phyloP scores from a whole-genome alignment of 2,329 filamentous ascomycete genomes.

The Trichophyton rubrum region DNA sequence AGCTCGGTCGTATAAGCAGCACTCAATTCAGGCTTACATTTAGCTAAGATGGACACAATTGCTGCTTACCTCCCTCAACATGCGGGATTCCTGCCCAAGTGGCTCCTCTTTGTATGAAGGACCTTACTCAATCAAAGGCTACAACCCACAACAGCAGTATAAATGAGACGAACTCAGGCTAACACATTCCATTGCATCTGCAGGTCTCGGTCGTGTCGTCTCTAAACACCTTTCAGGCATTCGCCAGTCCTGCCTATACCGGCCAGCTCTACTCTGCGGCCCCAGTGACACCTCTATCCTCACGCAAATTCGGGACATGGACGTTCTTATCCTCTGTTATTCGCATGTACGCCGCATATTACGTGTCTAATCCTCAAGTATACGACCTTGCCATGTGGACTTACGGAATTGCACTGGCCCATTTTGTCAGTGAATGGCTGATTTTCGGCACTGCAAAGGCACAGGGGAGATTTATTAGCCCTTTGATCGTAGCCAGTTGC shows the following conservation, averaged over 20 bases:
- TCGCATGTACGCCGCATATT: conserved; percentile 71
- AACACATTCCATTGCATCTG: conserved; percentile 6
- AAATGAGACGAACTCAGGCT: background rate
- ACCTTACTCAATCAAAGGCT: background rate
- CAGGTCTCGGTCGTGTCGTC: conserved; percentile 74
- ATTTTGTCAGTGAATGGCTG: conserved; percentile 71
- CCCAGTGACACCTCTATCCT: conserved; percentile 59
- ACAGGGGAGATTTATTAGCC: conserved; percentile 46
- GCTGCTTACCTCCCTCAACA: conserved; percentile 25
- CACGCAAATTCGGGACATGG: conserved; percentile 77
- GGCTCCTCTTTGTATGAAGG: conserved; percentile 49
- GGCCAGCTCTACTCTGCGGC: conserved; percentile 60
- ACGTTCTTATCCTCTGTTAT: conserved; percentile 67
- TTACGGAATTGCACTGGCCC: conserved; percentile 62
- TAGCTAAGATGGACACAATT: conserved; percentile 10
- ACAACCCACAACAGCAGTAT: background rate
- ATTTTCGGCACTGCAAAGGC: conserved; percentile 64
- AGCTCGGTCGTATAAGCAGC: background rate
- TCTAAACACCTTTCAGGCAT: conserved; percentile 75
- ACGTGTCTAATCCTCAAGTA: conserved; percentile 57
- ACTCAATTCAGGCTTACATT: background rate
- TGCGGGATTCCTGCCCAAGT: conserved; percentile 48
- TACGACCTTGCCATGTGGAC: conserved; percentile 76
- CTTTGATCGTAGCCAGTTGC: conserved; percentile 44
- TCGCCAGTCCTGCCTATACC: conserved; percentile 66